phyloP scores from a whole-genome alignment of 2,329 filamentous ascomycete genomes.

The Gremmenia infestans region DNA sequence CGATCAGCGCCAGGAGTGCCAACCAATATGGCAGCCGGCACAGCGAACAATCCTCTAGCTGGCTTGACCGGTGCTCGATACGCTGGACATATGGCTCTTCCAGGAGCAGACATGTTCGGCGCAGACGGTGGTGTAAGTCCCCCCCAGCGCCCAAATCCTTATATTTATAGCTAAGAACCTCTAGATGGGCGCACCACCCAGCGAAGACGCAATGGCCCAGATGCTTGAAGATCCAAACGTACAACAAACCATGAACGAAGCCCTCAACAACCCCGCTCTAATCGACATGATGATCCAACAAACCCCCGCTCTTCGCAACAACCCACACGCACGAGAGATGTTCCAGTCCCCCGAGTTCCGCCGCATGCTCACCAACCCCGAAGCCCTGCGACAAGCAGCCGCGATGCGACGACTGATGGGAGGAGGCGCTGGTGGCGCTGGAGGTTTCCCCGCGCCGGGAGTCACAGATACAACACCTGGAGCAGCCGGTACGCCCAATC shows the following conservation, averaged over 20 bases:
- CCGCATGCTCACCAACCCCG: slow-evolving; percentile 88
- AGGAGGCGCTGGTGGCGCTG: slow-evolving; percentile 39
- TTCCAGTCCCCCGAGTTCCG: slow-evolving; percentile 85
- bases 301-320: slow-evolving; percentile 74
- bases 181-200: slow-evolving; percentile 85
- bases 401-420: slow-evolving; percentile 72
- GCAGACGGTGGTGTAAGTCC: slow-evolving; percentile 84
- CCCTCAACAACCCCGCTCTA: slow-evolving; percentile 90
- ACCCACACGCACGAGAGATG: slow-evolving; percentile 73
- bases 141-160: neutral
- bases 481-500: slow-evolving; percentile 26
- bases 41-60: slow-evolving; percentile 84
- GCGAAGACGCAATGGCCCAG: slow-evolving; percentile 72
- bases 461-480: slow-evolving; percentile 77
- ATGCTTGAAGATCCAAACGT: slow-evolving; percentile 89
- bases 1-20: slow-evolving; percentile 58
- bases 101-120: slow-evolving; percentile 83
- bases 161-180: slow-evolving; percentile 21
- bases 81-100: slow-evolving; percentile 85
- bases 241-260: slow-evolving; percentile 84
- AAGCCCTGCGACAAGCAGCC: slow-evolving; percentile 74
- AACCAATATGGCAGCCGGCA: slow-evolving; percentile 73
- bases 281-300: slow-evolving; percentile 91
- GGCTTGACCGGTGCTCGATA: slow-evolving; percentile 90
- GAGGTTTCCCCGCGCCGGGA: slow-evolving; percentile 82